Evolutionary conservation across 306 rosid species (phyloP), one percentile per base, ranked within the genome.

Genomic region (Trichosanthes truncata): DNA sequence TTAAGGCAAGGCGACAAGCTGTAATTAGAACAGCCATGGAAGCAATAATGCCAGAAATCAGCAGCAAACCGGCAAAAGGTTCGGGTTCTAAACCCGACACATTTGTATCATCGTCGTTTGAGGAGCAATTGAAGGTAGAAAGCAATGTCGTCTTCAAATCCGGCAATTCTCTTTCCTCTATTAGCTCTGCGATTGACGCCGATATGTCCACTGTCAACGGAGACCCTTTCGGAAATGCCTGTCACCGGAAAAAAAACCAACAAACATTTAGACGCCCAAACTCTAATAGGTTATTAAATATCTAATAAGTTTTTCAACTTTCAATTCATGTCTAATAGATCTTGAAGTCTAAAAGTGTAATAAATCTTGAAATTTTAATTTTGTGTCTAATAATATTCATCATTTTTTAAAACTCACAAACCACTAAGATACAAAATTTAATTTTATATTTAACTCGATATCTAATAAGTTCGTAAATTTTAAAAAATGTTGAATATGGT

Each of bases 151-250:
- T 18, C 43, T 82, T 83, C 48, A 88, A n/a, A 14, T 55, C 55
- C 35, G 84, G 73, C 12, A 85, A 79, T 78, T 79, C 81, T 13
- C 81, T 79, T 40, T 72, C 80, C 72, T 89, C 84, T 0, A 68
- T 84, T 36, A 71, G 77, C 14, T 80, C 76, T 15, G 82, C 66
- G 21, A 83, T 79, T 59, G 87, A 84, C 62, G 52, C 26, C 3
- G 89, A 87, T 25, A 84, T 53, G 60, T 87, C 89, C 43, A 61
- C 26, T 1, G 84, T 61, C 65, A 86, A 57, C 55, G 80, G 23
- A 2, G 95, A 84, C 9, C 82, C 89, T 71, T 85, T 88, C 1
- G 73, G 81, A 8, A 88, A 90, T 40, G 80, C 90, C 88, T 88
- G 77, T 45, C 14, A 21, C 73, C 29, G 9, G 68, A 2, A 49